phyloP scores from a whole-genome alignment of 148 eudicot genomes.

The Mesembryanthemum crystallinum region DNA sequence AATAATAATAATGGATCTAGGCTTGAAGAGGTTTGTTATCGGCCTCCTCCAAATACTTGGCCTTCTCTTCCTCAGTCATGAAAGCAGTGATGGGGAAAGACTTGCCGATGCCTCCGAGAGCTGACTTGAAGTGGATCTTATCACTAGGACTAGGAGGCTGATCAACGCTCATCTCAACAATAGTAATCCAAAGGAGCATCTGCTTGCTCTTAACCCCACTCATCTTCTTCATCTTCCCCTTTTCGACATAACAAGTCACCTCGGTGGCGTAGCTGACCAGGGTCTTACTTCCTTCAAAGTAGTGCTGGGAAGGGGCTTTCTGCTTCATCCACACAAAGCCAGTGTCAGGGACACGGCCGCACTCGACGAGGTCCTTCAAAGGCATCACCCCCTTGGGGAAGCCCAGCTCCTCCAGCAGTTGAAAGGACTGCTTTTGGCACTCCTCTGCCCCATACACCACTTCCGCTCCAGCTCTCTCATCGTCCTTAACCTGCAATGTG shows the following conservation, averaged over 20 bases:
- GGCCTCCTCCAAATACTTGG: slow-evolving; percentile 34
- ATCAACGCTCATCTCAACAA: slow-evolving; percentile 70
- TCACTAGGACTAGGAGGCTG: slow-evolving; percentile 21
- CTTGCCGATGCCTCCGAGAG: slow-evolving; percentile 54
- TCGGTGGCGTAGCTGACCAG: slow-evolving; percentile 61
- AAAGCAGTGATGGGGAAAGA: slow-evolving; percentile 67
- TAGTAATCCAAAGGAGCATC: slow-evolving; percentile 67
- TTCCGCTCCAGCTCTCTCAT: slow-evolving; percentile 64
- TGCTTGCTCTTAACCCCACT: slow-evolving; percentile 83
- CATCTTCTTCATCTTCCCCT: slow-evolving; percentile 72
- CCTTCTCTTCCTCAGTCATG: slow-evolving; percentile 62
- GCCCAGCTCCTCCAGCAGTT: slow-evolving; percentile 60
- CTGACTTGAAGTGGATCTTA: slow-evolving; percentile 65
- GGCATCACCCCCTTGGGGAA: slow-evolving; percentile 82
- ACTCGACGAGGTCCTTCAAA: slow-evolving; percentile 67
- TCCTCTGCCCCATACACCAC: slow-evolving; percentile 65
- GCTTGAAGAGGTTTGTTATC: too few species aligned
- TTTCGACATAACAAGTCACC: slow-evolving; percentile 70
- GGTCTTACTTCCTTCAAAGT: slow-evolving; percentile 50
- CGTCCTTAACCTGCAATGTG: slow-evolving; percentile 15
- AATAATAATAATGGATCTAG: too few species aligned
- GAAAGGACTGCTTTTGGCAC: slow-evolving; percentile 51
- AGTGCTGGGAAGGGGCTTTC: slow-evolving; percentile 64
- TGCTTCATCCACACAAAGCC: slow-evolving; percentile 98
- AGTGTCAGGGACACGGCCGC: slow-evolving; percentile 66